These are phyloP conservation scores for Phytophthora capsici DNA, from an alignment of 352 stramenopile genomes.

Conservation along the genomic window DNA sequence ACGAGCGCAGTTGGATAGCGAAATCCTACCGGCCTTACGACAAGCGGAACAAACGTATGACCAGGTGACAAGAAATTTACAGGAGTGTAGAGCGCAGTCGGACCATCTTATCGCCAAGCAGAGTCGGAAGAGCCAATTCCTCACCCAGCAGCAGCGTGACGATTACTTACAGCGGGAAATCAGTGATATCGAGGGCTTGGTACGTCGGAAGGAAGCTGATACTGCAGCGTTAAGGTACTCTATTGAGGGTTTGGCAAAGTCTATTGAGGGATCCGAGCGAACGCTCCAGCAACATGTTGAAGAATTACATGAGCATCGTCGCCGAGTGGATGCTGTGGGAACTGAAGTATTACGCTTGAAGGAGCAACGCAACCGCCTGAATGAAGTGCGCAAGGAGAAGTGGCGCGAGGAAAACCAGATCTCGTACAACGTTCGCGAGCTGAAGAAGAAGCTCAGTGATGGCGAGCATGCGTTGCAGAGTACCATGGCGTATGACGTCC, in stretches of 20 bases:
- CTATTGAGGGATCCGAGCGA: constrained; percentile 52
- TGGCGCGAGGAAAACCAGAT: constrained; percentile 86
- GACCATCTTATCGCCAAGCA: constrained; percentile 97
- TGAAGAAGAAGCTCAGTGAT: constrained; percentile 71
- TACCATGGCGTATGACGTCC: constrained; percentile 89
- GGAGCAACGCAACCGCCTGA: constrained; percentile 79
- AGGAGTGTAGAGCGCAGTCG: constrained; percentile 63
- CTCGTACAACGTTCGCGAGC: constrained; percentile 73
- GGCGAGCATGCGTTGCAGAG: constrained; percentile 83
- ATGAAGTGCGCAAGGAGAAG: constrained; percentile 81
- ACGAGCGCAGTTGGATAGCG: constrained; percentile 51
- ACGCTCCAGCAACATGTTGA: constrained; percentile 51
- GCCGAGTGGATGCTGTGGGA: constrained; percentile 58
- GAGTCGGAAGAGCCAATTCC: constrained; percentile 95
- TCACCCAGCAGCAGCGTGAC: constrained; percentile 93
- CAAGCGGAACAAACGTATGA: constrained; percentile 78
- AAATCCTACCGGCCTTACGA: constrained; percentile 62
- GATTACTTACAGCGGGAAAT: constrained; percentile 78
- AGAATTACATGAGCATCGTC: constrained; percentile 62
- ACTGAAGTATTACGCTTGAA: constrained; percentile 72
- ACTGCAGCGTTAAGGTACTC: constrained; percentile 44
- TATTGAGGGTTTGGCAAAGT: constrained; percentile 50
- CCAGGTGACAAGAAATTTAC: constrained; percentile 76
- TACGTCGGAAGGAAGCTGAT: constrained; percentile 68
- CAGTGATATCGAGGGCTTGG: constrained; percentile 65